phyloP scores from a whole-genome alignment of 495 filamentous ascomycete species.

The Penicillium ucsense region DNA sequence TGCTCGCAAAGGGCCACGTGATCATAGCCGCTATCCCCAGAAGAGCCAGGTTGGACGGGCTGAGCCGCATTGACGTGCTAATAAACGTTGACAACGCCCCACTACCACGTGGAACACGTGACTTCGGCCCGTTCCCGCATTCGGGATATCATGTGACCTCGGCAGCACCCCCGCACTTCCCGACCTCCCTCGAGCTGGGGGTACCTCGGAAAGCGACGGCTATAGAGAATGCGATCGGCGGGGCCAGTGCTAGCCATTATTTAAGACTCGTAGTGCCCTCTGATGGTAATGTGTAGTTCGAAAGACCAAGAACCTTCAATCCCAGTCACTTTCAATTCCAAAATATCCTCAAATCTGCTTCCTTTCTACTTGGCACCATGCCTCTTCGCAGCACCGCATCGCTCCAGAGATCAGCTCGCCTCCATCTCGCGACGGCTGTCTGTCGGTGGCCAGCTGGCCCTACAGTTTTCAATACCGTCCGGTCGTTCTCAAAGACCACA shows the following conservation, averaged over 20 bases:
- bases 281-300: not conserved
- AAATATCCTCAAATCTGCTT: not conserved
- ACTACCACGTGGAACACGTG: no score
- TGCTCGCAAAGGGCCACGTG: no score
- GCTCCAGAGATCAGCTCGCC: conserved; percentile 9
- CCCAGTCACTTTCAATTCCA: no score
- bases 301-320: no score
- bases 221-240: not conserved
- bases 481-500: conserved; percentile 48
- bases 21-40: no score
- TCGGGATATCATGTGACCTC: no score
- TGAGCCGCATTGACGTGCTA: no score
- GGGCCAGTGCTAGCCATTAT: no score
- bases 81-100: no score
- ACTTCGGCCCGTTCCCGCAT: no score
- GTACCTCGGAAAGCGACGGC: conserved; percentile 15
- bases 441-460: conserved; percentile 11
- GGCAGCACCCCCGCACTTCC: conserved; percentile 1
- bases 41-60: no score
- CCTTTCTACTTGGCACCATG: conserved; percentile 4
- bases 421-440: conserved; percentile 6
- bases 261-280: not conserved
- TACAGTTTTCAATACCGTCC: conserved; percentile 4
- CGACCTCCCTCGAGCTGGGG: not conserved
- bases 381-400: conserved; percentile 7